These are phyloP conservation scores for Penicillium samsonianum DNA, from an alignment of 495 filamentous ascomycete species.

Conservation along the genomic window DNA sequence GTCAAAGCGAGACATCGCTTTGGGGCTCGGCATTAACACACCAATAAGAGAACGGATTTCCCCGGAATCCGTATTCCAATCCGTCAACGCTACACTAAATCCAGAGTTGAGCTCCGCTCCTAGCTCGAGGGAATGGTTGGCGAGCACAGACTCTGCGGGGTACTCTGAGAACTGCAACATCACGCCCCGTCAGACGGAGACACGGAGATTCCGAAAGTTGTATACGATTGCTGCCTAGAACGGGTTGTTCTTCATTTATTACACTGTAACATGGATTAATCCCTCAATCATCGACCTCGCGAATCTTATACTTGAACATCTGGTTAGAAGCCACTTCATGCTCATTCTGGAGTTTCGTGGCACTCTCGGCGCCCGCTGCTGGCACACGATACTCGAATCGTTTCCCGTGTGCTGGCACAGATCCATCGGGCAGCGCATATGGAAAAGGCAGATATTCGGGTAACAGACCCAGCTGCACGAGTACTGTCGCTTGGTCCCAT, in stretches of 20 bases:
- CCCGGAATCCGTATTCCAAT: not conserved
- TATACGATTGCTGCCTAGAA: not conserved
- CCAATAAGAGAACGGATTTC: not conserved
- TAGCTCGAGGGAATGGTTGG: not conserved
- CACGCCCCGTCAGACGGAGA: not conserved
- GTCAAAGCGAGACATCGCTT: not conserved
- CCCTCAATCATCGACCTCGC: slow-evolving; percentile 15
- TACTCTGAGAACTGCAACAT: not conserved
- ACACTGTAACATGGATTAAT: not conserved
- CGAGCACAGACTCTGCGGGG: slow-evolving; percentile 1
- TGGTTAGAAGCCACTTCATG: slow-evolving; percentile 59
- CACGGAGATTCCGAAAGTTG: not conserved
- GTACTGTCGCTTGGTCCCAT: slow-evolving; percentile 81
- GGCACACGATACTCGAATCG: slow-evolving; percentile 67
- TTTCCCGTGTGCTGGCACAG: slow-evolving; percentile 38
- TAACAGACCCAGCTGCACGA: slow-evolving; percentile 72
- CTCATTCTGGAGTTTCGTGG: slow-evolving; percentile 64
- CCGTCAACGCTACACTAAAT: not conserved
- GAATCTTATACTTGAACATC: slow-evolving; percentile 53
- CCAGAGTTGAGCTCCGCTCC: not conserved
- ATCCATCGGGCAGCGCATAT: slow-evolving; percentile 49
- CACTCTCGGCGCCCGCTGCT: slow-evolving; percentile 63
- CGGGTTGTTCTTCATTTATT: not conserved
- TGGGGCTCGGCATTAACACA: too few species aligned
- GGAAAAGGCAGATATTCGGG: slow-evolving; percentile 62